Base-by-base conservation (phyloP, 179 eudicot species). In the Beta corolliflora region DNA sequence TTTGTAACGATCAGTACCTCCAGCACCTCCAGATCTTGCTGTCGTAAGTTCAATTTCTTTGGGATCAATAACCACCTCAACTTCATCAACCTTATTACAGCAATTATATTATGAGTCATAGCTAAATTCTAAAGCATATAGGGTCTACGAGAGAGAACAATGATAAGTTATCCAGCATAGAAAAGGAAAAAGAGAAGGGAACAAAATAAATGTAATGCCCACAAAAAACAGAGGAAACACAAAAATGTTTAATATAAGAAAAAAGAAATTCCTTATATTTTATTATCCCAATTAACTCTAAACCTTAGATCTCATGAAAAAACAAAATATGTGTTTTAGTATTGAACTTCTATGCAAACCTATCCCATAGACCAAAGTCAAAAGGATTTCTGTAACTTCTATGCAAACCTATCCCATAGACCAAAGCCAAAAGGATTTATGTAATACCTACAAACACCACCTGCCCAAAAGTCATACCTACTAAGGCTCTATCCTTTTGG, bases 1-100 rank as follows among this genome's bases (percentile, higher is more conserved):
- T 52, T 50, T 58, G 15, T 52, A n/a, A 58, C 64, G 63, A 69
- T 18, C 55, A 72, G 81, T 91, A 96, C 99, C 99, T 91, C 99
- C 99, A 87, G 99, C 98, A 81, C 99, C 98, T 61, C 99, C 99
- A 73, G 99, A 90, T 73, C 99, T 89, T 63, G 99, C 97, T 74
- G 99, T 94, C 54, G 99, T 94, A 80, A 96, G 93, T 85, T 96
- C 99, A 79, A 94, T 93, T 73, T 96, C 99, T 87, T 96, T 94
- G 66, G 99, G 98, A 84, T 94, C 97, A 85, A 96, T 94, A 79
- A 87, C 94, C 82, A 96, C 91, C 77, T 96, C 99, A 77, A 96
- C 97, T 89, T 96, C 99, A 87, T 96, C 98, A 82, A 88, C 97
- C 99, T 96, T 91, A 72, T 66, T 48, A 81, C 63, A 77, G 36